These are phyloP conservation scores for Acanthochlamys bracteata DNA, from an alignment of 106 monocot species.

Conservation along the genomic window DNA sequence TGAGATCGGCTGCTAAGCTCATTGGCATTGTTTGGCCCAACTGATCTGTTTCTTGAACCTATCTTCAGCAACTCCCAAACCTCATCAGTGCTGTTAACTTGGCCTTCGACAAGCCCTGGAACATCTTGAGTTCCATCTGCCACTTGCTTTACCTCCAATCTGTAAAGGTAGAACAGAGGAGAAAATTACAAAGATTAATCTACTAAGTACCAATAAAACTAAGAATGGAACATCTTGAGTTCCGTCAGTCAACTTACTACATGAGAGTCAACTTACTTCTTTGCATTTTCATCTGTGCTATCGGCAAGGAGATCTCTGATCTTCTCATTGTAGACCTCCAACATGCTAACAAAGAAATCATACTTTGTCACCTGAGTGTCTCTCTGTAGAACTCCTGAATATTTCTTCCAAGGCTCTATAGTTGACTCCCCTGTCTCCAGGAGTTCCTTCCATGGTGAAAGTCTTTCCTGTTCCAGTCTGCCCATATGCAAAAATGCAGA, in stretches of 20 bases:
- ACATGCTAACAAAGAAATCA: constrained; percentile 71
- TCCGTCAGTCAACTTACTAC: background rate
- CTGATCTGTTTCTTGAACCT: constrained; percentile 70
- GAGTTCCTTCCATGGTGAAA: constrained; percentile 96
- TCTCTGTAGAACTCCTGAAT: constrained; percentile 45
- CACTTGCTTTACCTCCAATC: constrained; percentile 89
- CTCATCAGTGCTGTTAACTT: constrained; percentile 36
- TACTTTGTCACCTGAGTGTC: constrained; percentile 33
- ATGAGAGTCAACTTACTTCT: constrained; percentile 35
- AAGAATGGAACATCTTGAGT: background rate
- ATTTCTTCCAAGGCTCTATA: constrained; percentile 84
- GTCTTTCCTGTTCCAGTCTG: constrained; percentile 98
- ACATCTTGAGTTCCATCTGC: constrained; percentile 85
- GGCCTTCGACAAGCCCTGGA: constrained; percentile 70
- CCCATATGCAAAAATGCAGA: constrained; percentile 93
- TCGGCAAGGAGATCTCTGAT: constrained; percentile 78
- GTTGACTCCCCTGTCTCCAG: constrained; percentile 79
- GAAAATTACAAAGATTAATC: background rate
- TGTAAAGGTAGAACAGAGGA: constrained; percentile 10
- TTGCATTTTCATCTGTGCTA: constrained; percentile 30
- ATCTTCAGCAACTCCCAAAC: constrained; percentile 73
- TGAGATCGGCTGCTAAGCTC: constrained; percentile 96
- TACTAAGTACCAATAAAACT: too few species aligned
- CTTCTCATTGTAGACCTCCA: constrained; percentile 94
- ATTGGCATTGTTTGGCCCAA: constrained; percentile 90